Base-by-base conservation (phyloP, 2,329 filamentous ascomycete species). In the Fusarium brachygibbosum region DNA sequence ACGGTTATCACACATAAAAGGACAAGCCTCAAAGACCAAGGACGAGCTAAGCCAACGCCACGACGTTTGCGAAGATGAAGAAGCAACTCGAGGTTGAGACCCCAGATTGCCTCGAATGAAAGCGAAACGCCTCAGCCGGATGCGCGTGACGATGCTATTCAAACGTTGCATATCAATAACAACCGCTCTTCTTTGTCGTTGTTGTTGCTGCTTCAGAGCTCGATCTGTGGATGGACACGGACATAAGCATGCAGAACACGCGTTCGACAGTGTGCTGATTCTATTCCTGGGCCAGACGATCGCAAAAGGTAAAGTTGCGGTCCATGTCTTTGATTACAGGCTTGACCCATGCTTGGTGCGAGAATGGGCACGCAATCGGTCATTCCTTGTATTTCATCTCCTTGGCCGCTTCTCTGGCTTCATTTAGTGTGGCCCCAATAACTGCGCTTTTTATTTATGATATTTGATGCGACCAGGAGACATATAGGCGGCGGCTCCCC, bases 341-440 rank as follows among this genome's bases (percentile, higher is more conserved):
- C 67, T 28, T 55, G 42, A 70, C 42, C 66, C 67, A 68, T 70
- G 66, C 21, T 44, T 32, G 44, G 51, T 37, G 42, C 31, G 54
- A 58, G 37, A 44, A 46, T 32, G 41, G 62, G 62, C 61, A 70
- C 66, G 66, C 66, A 69, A 69, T 69, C 66, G 41, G 37, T 55
- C 25, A 41, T 64, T 66, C 59, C 61, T 69, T 66, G 45, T 62
- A 68, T 60, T 45, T 68, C 59, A 53, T 69, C 68, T 66, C 32
- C 53, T 42, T 49, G 21, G 40, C 61, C 53, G 57, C 62, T 58
- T 52, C 44, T 58, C 66, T 57, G 46, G 56, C 62, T 69, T 69
- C 62, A 63, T 58, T 62, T 63, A 23, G 41, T 14, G 52, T 70
- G 66, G 62, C 32, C 51, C 61, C 42, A 51, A 49, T 44, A 56